Evolutionary conservation across 1,139 yeast genomes (phyloP).

Genomic region (Schwanniomyces etchellsii): DNA sequence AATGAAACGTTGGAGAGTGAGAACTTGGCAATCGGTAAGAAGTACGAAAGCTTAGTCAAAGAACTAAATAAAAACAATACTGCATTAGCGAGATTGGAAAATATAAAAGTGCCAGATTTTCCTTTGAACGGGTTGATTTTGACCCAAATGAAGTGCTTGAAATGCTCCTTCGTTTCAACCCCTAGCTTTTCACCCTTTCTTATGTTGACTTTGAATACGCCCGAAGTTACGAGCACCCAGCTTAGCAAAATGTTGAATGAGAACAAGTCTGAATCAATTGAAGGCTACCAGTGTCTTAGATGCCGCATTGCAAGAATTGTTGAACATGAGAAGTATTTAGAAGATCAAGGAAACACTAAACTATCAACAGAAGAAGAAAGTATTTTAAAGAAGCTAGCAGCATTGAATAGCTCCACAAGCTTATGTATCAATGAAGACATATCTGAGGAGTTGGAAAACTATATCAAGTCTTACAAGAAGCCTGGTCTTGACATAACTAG

Average conservation of each 20-base stretch:
- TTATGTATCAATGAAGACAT: constrained; percentile 62
- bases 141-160: constrained; percentile 63
- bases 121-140: constrained; percentile 70
- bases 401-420: constrained; percentile 21
- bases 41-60: constrained; percentile 16
- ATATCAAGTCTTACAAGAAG: constrained; percentile 39
- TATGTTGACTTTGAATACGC: constrained; percentile 71
- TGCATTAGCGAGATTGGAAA: constrained; percentile 17
- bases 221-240: constrained; percentile 47
- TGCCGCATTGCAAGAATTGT: constrained; percentile 57
- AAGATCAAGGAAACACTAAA: constrained; percentile 9
- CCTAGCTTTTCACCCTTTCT: constrained; percentile 58
- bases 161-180: constrained; percentile 60
- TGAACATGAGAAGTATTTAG: constrained; percentile 19
- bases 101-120: constrained; percentile 46
- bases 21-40: constrained; percentile 37
- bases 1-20: constrained; percentile 77
- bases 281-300: constrained; percentile 72
- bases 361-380: constrained; percentile 10
- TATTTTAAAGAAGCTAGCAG: constrained; percentile 21
- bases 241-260: constrained; percentile 51
- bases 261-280: constrained; percentile 66
- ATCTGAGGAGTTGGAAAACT: constrained; percentile 36
- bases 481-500: constrained; percentile 39
- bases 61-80: constrained; percentile 5